A percentile compares a stretch with the other conserved stretches of the same genome.
These are phyloP conservation scores for Colletotrichum shisoi DNA, from an alignment of 2,329 filamentous ascomycete species.

Conservation along the genomic window DNA sequence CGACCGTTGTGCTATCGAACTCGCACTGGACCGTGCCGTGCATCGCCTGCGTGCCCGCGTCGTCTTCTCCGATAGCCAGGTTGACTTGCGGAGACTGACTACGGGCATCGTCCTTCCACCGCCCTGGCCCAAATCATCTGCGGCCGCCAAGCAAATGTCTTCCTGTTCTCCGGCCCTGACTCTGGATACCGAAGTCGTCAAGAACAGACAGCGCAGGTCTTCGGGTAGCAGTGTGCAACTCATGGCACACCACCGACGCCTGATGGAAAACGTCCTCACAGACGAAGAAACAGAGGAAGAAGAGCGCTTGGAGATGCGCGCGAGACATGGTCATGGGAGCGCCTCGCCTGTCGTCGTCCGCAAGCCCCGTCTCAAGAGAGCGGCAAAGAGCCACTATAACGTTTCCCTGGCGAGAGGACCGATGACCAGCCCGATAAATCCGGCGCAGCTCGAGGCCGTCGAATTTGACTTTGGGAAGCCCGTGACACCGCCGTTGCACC, in stretches of 20 bases:
- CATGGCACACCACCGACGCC: constrained; percentile 48
- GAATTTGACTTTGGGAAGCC: constrained; percentile 40
- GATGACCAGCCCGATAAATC: constrained; percentile 41
- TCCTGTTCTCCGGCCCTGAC: constrained; percentile 40
- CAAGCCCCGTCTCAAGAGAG: constrained; percentile 54
- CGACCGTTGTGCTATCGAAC: constrained; percentile 87
- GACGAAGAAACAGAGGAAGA: constrained; percentile 57
- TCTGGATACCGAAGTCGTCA: constrained; percentile 45
- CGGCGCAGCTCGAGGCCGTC: constrained; percentile 43
- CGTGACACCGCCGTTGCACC: constrained; percentile 29
- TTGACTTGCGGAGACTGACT: constrained; percentile 62
- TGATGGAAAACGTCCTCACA: constrained; percentile 52
- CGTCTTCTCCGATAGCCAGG: constrained; percentile 72
- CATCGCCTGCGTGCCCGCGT: constrained; percentile 72
- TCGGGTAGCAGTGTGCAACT: constrained; percentile 60
- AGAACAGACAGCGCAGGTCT: constrained; percentile 55
- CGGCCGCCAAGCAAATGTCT: constrained; percentile 37
- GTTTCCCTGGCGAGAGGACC: constrained; percentile 42
- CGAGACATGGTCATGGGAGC: constrained; percentile 44
- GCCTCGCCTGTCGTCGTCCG: constrained; percentile 45
- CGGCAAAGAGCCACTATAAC: constrained; percentile 51
- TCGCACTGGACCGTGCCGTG: constrained; percentile 80
- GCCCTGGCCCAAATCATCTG: constrained; percentile 44
- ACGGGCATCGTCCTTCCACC: constrained; percentile 44
- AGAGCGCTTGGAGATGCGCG: constrained; percentile 54